Evolutionary conservation across 306 rosid species (phyloP), one percentile per base, ranked within the genome.

Genomic region (Datisca glomerata): DNA sequence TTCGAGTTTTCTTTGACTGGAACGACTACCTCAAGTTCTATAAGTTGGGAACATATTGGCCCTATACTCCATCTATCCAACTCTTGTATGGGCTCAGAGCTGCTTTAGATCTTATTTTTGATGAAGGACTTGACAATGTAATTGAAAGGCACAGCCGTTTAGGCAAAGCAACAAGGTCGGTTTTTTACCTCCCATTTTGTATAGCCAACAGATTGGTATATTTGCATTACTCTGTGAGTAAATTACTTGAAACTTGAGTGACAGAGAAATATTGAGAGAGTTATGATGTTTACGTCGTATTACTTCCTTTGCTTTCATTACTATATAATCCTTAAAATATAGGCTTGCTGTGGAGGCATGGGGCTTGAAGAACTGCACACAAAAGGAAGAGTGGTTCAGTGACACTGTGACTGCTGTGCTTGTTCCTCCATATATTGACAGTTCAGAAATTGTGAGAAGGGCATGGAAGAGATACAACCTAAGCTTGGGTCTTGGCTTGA

Each of bases 341-440:
- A 91, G 96, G 78, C 96, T 91, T 48, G 98, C 98, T 41, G 92
- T 91, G 53, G 96, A 84, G 72, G 98, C 98, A 47, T 91, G 98
- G 98, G 98, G 96, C 27, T 78, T 91, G 78, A 84, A 91, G 76
- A 91, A 91, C 57, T 91, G 98, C 78, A 91, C 98, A 48, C 81
- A 80, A 49, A 75, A 60, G 61, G 94, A 83, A 67, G 97, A 89
- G 66, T 89, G 97, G 97, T 50, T 8, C 48, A 89, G 97, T 68
- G 80, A 89, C 71, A 83, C 97, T 5, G 94, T 89, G 49, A 89
- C 94, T 53, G 94, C 97, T 63, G 80, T 83, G 44, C 7, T 89
- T 46, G 86, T 89, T 67, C 97, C 98, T 41, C 77, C 96, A 9
- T 55, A 83, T 61, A 74, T 89, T 70, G 94, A 89, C 20, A 74